Evolutionary conservation across 148 eudicot genomes (phyloP), one percentile per base, ranked within the genome.

Genomic region (Amaranthus palmeri): DNA sequence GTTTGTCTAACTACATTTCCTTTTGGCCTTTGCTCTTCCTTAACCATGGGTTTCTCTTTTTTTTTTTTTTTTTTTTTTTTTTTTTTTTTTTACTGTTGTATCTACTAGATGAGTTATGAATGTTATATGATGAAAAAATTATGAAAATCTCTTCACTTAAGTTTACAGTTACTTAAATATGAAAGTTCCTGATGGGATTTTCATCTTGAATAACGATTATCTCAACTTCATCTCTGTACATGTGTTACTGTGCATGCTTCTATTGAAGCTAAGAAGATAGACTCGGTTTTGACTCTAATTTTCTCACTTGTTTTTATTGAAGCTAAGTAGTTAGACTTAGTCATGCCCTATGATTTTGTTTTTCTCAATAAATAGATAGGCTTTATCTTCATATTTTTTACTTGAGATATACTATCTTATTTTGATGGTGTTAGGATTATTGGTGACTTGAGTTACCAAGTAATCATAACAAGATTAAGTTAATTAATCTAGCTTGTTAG

Each of bases 1-100:
- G 98, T 93, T 74, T 46, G 95, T 83, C 42, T 70, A 54, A 65
- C 52, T 68, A 68, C 71, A 54, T 65, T 45, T 74, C 47, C 14
- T 72, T 46, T 43, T 65, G 41, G 75, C 47, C 14, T 72, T 46
- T 43, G 40, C 52, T 57, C 15, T 55, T 73, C 62, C 51, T 75
- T 54, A 7, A 40, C 18, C 45, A 2, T 25, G 42, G 15, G 52
- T 47, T 46, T 2, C 55, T 6, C 53, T 55, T 36, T 59, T 7
- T n/a, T 11, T 13, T 46, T 67, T 11, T 25, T 2, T 25, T 0
- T 25, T 25, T 25, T 25, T 25, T 25, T 25, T 25, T 25, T 25
- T 25, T 25, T 0, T 25, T 25, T 25, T 25, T 25, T 25, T 25
- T 25, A 0, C 36, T 0, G 36, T 25, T 25, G 36, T 25, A 25